phyloP scores from a whole-genome alignment of 371 early-diverging fungal genomes.

The Mortierella sp. region DNA sequence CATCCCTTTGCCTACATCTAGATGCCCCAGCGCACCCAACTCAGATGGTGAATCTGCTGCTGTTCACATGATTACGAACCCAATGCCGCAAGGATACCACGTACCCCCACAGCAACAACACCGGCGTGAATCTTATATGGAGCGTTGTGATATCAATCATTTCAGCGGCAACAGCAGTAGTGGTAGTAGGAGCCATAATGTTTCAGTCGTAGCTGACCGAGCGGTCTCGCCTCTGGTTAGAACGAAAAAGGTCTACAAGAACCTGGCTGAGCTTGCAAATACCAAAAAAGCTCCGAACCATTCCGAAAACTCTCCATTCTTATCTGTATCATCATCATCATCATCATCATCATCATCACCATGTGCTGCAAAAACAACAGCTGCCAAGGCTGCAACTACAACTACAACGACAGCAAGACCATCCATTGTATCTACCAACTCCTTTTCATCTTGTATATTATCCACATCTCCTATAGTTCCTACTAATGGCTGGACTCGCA shows the following conservation, averaged over 20 bases:
- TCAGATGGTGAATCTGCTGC: conserved; percentile 19
- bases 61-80: not conserved
- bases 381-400: not conserved
- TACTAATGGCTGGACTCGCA: conserved; percentile 27
- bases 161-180: not conserved
- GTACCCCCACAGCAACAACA: not conserved
- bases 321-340: not conserved
- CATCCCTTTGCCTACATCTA: not conserved
- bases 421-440: not conserved
- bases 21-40: conserved; percentile 8
- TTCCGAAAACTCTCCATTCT: not conserved
- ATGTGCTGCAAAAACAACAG: not conserved
- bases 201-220: not conserved
- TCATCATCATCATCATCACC: not conserved
- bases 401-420: not conserved
- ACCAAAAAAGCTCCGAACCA: not conserved
- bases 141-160: not conserved
- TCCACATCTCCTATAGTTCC: conserved; percentile 6
- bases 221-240: conserved; percentile 11
- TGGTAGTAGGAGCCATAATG: conserved; percentile 1
- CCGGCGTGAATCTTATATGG: not conserved
- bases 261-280: conserved; percentile 26
- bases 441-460: conserved; percentile 4
- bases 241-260: conserved; percentile 34
- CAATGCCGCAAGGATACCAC: conserved; percentile 7